Conservation (phyloP, 2,329 filamentous ascomycete species). For the Hypoxylon sp. region DNA sequence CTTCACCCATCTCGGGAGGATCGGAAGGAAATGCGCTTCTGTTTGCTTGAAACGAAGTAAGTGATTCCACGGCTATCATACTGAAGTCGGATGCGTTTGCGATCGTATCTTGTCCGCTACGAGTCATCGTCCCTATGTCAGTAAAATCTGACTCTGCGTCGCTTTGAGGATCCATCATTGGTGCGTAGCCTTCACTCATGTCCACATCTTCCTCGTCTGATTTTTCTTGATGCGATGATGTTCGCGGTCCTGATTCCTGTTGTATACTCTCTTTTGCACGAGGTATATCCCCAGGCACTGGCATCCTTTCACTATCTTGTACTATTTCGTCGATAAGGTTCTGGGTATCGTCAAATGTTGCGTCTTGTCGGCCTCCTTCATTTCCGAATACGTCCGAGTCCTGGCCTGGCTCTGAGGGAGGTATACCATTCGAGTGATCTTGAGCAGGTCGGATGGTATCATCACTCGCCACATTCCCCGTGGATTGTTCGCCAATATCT, state of each 20-base stretch:
- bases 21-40: slow-evolving; percentile 52
- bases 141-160: slow-evolving; percentile 45
- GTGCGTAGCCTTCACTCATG: slow-evolving; percentile 43
- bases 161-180: slow-evolving; percentile 45
- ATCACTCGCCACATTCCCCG: slow-evolving; percentile 18
- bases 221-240: slow-evolving; percentile 34
- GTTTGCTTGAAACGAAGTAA: slow-evolving; percentile 62
- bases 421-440: slow-evolving; percentile 19
- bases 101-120: slow-evolving; percentile 55
- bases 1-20: slow-evolving; percentile 64
- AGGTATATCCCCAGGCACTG: slow-evolving; percentile 27
- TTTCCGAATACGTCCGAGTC: slow-evolving; percentile 15
- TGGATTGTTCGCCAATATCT: slow-evolving; percentile 27
- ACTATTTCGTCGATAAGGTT: slow-evolving; percentile 24
- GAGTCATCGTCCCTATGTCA: slow-evolving; percentile 33
- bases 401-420: slow-evolving; percentile 8
- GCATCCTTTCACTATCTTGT: slow-evolving; percentile 25
- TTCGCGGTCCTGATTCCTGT: slow-evolving; percentile 29
- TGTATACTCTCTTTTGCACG: slow-evolving; percentile 14
- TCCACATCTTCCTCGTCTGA: slow-evolving; percentile 35
- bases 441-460: slow-evolving; percentile 16
- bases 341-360: slow-evolving; percentile 8
- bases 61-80: slow-evolving; percentile 68
- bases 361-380: slow-evolving; percentile 16
- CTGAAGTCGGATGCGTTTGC: slow-evolving; percentile 65